Evolutionary conservation across 73 alveolate species (phyloP), one percentile per base, ranked within the genome.

Genomic region (Halteria grandinella): DNA sequence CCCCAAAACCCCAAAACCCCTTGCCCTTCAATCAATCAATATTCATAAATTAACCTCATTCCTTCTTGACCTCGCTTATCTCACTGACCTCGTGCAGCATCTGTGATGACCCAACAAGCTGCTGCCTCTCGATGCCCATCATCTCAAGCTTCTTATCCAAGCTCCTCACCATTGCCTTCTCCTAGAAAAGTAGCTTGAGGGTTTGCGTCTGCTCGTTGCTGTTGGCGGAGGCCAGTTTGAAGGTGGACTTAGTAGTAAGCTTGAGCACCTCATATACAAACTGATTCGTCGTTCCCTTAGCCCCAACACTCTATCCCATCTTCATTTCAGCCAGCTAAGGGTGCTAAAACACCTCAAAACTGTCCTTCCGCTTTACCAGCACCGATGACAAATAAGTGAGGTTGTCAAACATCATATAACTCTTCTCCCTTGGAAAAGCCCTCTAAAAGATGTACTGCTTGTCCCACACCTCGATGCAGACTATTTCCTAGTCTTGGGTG

Each of bases 151-250:
- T 66, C 12, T 12, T 23, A 8, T 66, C 66, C 3, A 44, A 25
- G 18, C 47, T 27, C 52, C 47, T 66, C 54, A 66, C 25, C 21
- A 66, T 33, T 10, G 37, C 31, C 36, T 47, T 66, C 63, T 66
- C 80, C 31, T 66, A 45, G 8, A 66, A 50, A 4, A 47, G 23
- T 8, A 66, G 28, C 21, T 66, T 66, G 1, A 66, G 15, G 1
- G 69, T 66, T 66, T 66, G 43, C 29, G 80, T 66, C 37, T 37
- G 41, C 39, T 66, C 80, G 47, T 23, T 66, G n/a, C 23, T 39
- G 47, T 66, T 66, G 17, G 66, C 63, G 2, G 80, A 20, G 17
- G 28, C 28, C 66, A 66, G 23, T 47, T 44, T 41, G 36, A 25
- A 66, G 37, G n/a, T 2, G 18, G 69, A 25, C 52, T 45, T 66